Conservation (phyloP, 148 eudicot genomes). For the Chenopodium berlandieri region DNA sequence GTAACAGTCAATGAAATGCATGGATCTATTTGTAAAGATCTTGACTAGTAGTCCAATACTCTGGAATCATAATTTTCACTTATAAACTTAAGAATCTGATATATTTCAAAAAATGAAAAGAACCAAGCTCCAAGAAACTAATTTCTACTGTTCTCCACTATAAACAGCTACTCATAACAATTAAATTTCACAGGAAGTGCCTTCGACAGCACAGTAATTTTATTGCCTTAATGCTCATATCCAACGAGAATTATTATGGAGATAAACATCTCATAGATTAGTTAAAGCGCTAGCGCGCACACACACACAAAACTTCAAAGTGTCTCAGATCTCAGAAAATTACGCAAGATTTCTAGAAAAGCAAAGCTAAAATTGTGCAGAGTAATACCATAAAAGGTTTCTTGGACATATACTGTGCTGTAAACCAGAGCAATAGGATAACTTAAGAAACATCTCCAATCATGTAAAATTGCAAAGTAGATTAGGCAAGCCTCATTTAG, state of each 20-base stretch:
- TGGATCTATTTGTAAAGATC: no score
- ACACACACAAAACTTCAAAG: no score
- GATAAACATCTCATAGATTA: background rate
- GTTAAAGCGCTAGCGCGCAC: no score
- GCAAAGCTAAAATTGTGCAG: background rate
- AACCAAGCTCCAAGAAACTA: background rate
- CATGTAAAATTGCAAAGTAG: background rate
- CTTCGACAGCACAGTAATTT: background rate
- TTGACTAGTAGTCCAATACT: no score
- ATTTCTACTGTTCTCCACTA: background rate
- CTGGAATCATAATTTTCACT: no score
- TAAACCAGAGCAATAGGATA: background rate
- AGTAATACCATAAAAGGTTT: background rate
- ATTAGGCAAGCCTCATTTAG: background rate
- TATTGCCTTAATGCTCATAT: no score
- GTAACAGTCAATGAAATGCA: no score
- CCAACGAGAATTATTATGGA: background rate
- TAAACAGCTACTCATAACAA: background rate
- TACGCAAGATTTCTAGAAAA: no score
- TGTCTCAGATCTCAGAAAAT: no score
- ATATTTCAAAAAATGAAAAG: no score
- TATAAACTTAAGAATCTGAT: no score
- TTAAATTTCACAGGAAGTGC: no score
- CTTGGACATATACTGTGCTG: background rate
- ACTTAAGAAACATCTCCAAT: background rate